Evolutionary conservation across 106 monocot genomes (phyloP).

Genomic region (Xerophyta viscosa): DNA sequence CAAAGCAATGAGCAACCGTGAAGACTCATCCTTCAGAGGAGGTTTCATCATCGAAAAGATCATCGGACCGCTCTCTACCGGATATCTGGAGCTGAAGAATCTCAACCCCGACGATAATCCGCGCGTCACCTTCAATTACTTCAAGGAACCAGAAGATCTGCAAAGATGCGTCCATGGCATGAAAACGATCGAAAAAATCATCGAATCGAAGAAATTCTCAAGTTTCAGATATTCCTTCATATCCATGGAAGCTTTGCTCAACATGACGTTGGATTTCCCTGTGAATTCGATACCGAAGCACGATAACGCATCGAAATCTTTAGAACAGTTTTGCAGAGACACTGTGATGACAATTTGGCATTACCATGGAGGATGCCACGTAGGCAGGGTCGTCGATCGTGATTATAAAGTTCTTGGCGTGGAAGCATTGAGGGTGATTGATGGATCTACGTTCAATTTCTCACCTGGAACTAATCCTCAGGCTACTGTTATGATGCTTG

Average conservation of each 20-base stretch:
- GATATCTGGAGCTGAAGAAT: conserved; percentile 31
- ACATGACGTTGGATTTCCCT: neutral
- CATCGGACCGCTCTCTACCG: conserved; percentile 42
- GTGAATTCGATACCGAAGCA: neutral
- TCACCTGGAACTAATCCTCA: conserved; percentile 4
- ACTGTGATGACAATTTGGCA: conserved; percentile 7
- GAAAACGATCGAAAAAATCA: conserved; percentile 37
- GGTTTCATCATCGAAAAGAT: conserved; percentile 75
- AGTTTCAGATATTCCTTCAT: conserved; percentile 1
- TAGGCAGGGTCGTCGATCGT: neutral
- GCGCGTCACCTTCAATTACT: conserved; percentile 74
- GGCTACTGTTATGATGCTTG: conserved; percentile 1
- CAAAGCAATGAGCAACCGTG: conserved; percentile 18
- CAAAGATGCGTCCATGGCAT: conserved; percentile 34
- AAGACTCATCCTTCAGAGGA: conserved; percentile 45
- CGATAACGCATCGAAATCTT: neutral
- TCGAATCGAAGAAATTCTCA: conserved; percentile 13
- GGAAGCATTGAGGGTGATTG: conserved; percentile 1
- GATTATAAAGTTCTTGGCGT: conserved; percentile 1
- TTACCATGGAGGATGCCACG: conserved; percentile 4
- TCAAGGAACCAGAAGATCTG: conserved; percentile 48
- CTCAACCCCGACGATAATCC: conserved; percentile 35
- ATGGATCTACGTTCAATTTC: neutral
- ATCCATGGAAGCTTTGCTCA: neutral
- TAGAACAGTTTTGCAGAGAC: neutral